Evolutionary conservation across 352 stramenopile species (phyloP), one percentile per base, ranked within the genome.

Genomic region (Pythium vanterpoolii): DNA sequence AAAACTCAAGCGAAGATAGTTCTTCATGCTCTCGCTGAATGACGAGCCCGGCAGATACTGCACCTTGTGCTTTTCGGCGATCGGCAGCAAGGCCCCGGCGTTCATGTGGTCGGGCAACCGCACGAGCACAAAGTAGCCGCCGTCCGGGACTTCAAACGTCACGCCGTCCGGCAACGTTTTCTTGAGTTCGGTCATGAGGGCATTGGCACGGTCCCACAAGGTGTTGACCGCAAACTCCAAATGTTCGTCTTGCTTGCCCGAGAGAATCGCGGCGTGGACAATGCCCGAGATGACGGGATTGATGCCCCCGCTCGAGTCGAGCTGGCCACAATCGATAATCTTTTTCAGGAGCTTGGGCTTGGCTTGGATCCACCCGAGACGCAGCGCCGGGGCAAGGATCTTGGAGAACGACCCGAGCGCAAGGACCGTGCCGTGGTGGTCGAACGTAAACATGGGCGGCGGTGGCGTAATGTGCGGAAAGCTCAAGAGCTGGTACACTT

Each of bases 401-500:
- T 98, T 98, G 56, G 93, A 98, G 71, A 98, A 98, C 56, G 86
- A 97, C 42, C 89, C 92, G 14, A 98, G 78, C 44, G 91, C 90
- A 27, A 98, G 68, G 49, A 95, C 80, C 13, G 80, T 90, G 65
- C 78, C 87, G 68, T 89, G 77, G 52, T 73, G 40, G 63, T 94
- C 86, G 50, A 93, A 95, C 28, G 79, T 89, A 58, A 92, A 90
- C 69, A 95, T 90, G 24, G 84, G 81, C 43, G 85, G 79, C n/a
- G 86, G 86, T 14, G 83, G 82, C 28, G 74, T 90, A 60, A 92
- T 76, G 68, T 87, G 69, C 45, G 88, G 81, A 75, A 96, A 98
- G 63, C 94, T 96, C 43, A 98, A 73, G 47, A 98, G 74, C 73
- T 98, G 90, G 82, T 98, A 98, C 26, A 98, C 93, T 69, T 98